These are phyloP conservation scores for Russula emetica DNA, from an alignment of 768 basidiomycete genomes.

Conservation along the genomic window DNA sequence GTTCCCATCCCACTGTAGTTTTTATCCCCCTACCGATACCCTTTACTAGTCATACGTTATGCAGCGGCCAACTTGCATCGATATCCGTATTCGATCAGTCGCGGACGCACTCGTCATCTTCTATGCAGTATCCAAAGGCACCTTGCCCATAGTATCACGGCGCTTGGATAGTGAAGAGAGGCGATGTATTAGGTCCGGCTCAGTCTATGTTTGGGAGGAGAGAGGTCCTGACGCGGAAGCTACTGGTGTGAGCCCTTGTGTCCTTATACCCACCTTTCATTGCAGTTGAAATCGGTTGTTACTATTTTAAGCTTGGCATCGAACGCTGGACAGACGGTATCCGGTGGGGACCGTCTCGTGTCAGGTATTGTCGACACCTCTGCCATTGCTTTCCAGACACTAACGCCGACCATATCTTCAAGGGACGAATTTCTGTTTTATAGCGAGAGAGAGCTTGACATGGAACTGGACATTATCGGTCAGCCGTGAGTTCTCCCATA, in stretches of 20 bases:
- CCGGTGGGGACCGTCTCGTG: slow-evolving; percentile 75
- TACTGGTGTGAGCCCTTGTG: slow-evolving; percentile 48
- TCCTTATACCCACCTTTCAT: slow-evolving; percentile 3
- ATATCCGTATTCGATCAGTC: slow-evolving; percentile 58
- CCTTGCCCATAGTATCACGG: slow-evolving; percentile 63
- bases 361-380: slow-evolving; percentile 47
- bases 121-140: slow-evolving; percentile 56
- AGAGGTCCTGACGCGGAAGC: slow-evolving; percentile 62
- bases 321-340: slow-evolving; percentile 74
- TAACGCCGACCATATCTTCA: not conserved
- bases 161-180: slow-evolving; percentile 75
- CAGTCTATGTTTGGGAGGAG: slow-evolving; percentile 83
- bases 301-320: slow-evolving; percentile 53
- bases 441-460: slow-evolving; percentile 54
- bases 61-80: slow-evolving; percentile 66
- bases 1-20: slow-evolving; percentile 4
- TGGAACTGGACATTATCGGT: slow-evolving; percentile 30
- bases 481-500: slow-evolving; percentile 21
- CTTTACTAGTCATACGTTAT: slow-evolving; percentile 33
- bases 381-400: not conserved
- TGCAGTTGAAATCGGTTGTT: not conserved
- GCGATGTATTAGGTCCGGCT: slow-evolving; percentile 62
- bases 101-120: slow-evolving; percentile 71
- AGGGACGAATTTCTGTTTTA: slow-evolving; percentile 73
- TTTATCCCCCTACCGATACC: slow-evolving; percentile 4